Evolutionary conservation across 441 rosid genomes (phyloP).

Genomic region (Populus hybrid): DNA sequence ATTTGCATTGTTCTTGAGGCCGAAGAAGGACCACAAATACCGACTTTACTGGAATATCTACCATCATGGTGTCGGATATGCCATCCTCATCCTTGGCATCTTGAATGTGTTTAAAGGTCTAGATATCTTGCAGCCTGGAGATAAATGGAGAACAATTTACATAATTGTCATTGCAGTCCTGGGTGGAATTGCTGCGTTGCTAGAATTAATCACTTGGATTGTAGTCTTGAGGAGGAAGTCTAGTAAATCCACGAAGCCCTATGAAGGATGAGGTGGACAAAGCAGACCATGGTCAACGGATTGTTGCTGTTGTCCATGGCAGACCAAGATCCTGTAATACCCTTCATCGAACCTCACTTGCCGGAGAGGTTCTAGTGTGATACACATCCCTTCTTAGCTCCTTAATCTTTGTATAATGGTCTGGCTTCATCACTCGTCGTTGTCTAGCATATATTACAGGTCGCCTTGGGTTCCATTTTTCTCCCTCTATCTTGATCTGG

Average conservation of each 20-base stretch:
- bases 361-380: not conserved
- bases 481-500: not conserved
- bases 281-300: conserved; percentile 23
- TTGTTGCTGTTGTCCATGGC: not conserved
- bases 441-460: not conserved
- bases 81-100: conserved; percentile 35
- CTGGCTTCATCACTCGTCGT: not conserved
- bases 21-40: conserved; percentile 49
- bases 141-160: conserved; percentile 37
- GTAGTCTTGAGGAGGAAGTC: conserved; percentile 35
- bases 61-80: conserved; percentile 48
- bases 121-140: conserved; percentile 35
- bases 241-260: conserved; percentile 48
- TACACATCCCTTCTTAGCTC: not conserved
- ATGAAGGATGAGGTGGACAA: conserved; percentile 39
- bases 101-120: conserved; percentile 56
- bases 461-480: not conserved
- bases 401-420: not conserved
- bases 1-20: conserved; percentile 48
- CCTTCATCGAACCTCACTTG: not conserved
- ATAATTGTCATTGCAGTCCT: conserved; percentile 21
- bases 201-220: conserved; percentile 44
- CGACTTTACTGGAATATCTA: conserved; percentile 58
- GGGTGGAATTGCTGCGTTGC: conserved; percentile 30
- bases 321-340: conserved; percentile 16